These are phyloP conservation scores for Tricholoma sp. DNA, from an alignment of 768 basidiomycete species.

Conservation along the genomic window DNA sequence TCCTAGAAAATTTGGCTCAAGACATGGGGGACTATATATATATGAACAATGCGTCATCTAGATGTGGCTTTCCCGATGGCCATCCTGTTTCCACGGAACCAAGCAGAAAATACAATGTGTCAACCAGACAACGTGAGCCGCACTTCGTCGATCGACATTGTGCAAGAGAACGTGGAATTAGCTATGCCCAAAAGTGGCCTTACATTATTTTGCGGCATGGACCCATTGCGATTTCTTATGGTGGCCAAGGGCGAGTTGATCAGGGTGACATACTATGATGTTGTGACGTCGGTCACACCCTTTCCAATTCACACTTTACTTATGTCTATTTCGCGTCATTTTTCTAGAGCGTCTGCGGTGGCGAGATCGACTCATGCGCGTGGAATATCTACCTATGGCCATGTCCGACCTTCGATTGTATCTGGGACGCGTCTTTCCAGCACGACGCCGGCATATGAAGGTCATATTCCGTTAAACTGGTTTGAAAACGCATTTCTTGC, in stretches of 20 bases:
- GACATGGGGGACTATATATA: not conserved
- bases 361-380: not conserved
- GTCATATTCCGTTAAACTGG: constrained; percentile 74
- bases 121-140: not conserved
- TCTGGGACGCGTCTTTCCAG: constrained; percentile 12
- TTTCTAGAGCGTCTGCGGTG: not conserved
- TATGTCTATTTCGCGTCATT: not conserved
- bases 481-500: constrained; percentile 86
- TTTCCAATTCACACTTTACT: not conserved
- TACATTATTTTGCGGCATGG: not conserved
- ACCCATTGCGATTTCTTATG: not conserved
- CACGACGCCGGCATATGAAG: constrained; percentile 57
- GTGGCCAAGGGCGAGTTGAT: no score
- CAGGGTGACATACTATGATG: not conserved
- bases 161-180: not conserved
- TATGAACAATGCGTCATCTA: not conserved
- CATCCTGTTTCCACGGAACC: not conserved
- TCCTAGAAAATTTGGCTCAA: not conserved
- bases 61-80: not conserved
- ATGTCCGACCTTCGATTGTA: not conserved
- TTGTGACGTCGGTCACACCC: not conserved
- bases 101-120: not conserved
- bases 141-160: constrained; percentile 2
- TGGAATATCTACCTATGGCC: not conserved
- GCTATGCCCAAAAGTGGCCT: not conserved